Conservation (phyloP, 495 filamentous ascomycete species). For the Chaetomium fimeti region DNA sequence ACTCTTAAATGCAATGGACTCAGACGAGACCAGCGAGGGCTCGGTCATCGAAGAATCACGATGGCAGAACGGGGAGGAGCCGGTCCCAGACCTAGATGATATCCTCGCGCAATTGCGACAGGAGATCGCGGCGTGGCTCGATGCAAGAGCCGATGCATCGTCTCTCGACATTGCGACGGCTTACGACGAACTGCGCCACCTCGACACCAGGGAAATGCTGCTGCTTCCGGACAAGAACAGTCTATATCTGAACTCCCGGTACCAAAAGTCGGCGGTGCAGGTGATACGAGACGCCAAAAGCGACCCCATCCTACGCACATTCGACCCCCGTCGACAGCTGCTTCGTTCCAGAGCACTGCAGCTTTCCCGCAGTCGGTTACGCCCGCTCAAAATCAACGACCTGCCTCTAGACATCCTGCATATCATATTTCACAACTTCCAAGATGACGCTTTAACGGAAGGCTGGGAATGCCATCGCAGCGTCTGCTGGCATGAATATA, state of each 20-base stretch:
- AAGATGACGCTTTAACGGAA: neutral
- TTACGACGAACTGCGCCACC: slow-evolving; percentile 1
- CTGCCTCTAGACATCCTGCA: slow-evolving; percentile 2
- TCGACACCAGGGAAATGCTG: neutral
- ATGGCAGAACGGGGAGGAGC: neutral
- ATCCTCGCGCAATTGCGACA: neutral
- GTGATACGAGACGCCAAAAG: neutral
- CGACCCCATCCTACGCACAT: neutral
- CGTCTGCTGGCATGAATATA: neutral
- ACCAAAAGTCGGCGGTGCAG: neutral
- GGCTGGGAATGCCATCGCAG: neutral
- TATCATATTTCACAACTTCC: neutral
- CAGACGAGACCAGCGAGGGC: too few relatives aligned
- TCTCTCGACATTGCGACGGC: neutral
- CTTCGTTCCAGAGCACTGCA: neutral
- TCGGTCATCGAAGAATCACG: too few relatives aligned
- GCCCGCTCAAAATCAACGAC: neutral
- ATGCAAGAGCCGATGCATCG: neutral
- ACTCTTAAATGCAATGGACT: too few relatives aligned
- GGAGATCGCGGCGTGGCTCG: neutral
- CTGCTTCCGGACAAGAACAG: neutral
- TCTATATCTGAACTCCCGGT: neutral
- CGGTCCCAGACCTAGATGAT: neutral
- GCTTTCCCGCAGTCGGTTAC: neutral
- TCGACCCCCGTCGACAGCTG: neutral